phyloP scores from a whole-genome alignment of 108 stramenopile genomes.

The Tribonema minus region DNA sequence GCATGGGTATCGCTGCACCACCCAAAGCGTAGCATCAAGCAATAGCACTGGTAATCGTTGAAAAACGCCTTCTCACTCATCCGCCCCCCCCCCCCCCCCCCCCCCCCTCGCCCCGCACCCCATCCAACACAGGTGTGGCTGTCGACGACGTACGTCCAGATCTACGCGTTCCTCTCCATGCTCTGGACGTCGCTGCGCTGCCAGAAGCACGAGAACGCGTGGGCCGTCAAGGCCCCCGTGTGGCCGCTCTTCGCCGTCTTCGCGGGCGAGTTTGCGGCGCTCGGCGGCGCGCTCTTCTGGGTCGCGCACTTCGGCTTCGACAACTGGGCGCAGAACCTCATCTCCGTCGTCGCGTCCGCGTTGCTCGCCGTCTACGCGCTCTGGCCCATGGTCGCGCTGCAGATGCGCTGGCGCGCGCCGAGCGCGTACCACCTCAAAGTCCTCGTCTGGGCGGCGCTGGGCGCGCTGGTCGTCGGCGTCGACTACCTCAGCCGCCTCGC shows the following conservation, averaged over 20 bases:
- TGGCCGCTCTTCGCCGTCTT: conserved; percentile 33
- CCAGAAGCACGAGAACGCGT: conserved; percentile 15
- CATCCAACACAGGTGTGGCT: conserved; percentile 29
- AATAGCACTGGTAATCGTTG: background rate
- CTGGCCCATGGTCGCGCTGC: conserved; percentile 41
- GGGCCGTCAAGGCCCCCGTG: conserved; percentile 27
- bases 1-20: no score
- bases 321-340: conserved; percentile 11
- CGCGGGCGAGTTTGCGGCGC: conserved; percentile 1
- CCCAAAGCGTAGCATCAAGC: no score
- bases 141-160: conserved; percentile 36
- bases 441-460: background rate
- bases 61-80: no score
- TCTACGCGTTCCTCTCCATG: conserved; percentile 26
- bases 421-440: background rate
- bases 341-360: conserved; percentile 19
- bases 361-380: conserved; percentile 33
- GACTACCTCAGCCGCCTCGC: no score
- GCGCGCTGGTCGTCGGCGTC: background rate
- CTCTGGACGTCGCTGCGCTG: conserved; percentile 14
- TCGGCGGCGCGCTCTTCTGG: conserved; percentile 30
- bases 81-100: no score
- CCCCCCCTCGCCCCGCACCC: no score
- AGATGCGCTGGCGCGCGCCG: conserved; percentile 1
- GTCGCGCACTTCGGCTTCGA: conserved; percentile 1